Conservation (phyloP, 192 early-diverging fungal genomes). For the Entomortierella parvispora region DNA sequence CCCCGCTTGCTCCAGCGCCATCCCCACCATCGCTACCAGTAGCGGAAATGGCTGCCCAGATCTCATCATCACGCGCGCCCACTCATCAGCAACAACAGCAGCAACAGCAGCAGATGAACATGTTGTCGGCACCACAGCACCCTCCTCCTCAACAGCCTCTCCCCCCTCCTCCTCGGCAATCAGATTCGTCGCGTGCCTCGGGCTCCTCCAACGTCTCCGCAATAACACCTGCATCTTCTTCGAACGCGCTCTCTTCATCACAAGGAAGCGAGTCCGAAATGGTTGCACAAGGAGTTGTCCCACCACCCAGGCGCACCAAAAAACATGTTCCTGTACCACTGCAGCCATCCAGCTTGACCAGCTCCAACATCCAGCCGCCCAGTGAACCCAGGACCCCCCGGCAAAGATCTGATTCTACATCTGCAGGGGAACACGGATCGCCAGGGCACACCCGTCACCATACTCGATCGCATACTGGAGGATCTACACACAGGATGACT, state of each 20-base stretch:
- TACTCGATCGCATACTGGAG: conserved; percentile 39
- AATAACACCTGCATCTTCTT: conserved; percentile 26
- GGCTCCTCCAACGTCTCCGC: conserved; percentile 5
- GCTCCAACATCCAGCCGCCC: conserved; percentile 1
- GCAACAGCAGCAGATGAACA: not conserved
- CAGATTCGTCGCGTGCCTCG: not conserved
- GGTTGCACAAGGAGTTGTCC: conserved; percentile 15
- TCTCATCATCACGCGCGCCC: no score
- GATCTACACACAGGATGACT: conserved; percentile 28
- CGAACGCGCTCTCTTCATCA: conserved; percentile 10
- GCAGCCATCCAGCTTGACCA: conserved; percentile 7
- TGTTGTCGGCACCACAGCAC: conserved; percentile 10
- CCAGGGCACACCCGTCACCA: conserved; percentile 32
- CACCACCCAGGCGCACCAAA: conserved; percentile 30
- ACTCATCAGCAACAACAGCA: not conserved
- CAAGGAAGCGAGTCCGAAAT: conserved; percentile 18
- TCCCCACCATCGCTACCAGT: no score
- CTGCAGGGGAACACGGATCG: conserved; percentile 17
- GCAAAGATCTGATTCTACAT: conserved; percentile 45
- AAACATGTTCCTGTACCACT: conserved; percentile 41
- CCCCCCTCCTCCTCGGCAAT: conserved; percentile 17
- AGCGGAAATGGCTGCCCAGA: no score
- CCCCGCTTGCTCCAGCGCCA: conserved; percentile 8
- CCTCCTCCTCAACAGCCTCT: conserved; percentile 30
- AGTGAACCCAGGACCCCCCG: conserved; percentile 32